Percentiles rank a stretch among this genome's conserved stretches.
These are phyloP conservation scores for Botrytis medusae DNA, from an alignment of 2,329 filamentous ascomycete genomes.

Conservation along the genomic window DNA sequence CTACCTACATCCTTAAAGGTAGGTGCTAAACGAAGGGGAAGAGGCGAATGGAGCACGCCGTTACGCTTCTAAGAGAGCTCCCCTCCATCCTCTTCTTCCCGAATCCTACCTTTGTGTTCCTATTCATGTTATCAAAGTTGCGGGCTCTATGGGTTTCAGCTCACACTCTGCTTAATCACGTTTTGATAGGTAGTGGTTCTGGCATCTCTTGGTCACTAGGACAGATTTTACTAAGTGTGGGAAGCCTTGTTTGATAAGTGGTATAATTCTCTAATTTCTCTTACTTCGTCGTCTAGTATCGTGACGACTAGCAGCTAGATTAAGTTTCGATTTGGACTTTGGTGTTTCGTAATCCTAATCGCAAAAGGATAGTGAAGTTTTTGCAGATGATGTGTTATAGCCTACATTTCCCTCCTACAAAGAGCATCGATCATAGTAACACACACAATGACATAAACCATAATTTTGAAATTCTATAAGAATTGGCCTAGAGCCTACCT, in stretches of 20 bases:
- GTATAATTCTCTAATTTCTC: neutral
- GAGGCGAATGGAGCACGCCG: neutral
- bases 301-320: neutral
- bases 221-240: neutral
- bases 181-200: neutral
- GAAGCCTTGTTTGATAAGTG: neutral
- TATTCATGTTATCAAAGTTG: neutral
- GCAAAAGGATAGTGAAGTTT: no score
- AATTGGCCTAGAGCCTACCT: slow-evolving; percentile 47
- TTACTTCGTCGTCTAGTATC: neutral
- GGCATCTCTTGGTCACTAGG: neutral
- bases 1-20: neutral
- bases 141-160: neutral
- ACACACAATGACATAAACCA: slow-evolving; percentile 21
- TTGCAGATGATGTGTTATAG: neutral
- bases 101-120: neutral
- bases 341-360: neutral
- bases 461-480: slow-evolving; percentile 32
- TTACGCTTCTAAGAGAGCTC: neutral
- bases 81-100: neutral
- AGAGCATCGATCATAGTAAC: slow-evolving; percentile 25
- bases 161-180: neutral
- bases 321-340: neutral
- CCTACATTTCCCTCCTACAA: neutral
- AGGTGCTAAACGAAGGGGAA: neutral